A percentile compares a stretch with the other conserved stretches of the same genome.
Conservation (phyloP, 2,329 filamentous ascomycete genomes). For the Chaetothyriales sp. region DNA sequence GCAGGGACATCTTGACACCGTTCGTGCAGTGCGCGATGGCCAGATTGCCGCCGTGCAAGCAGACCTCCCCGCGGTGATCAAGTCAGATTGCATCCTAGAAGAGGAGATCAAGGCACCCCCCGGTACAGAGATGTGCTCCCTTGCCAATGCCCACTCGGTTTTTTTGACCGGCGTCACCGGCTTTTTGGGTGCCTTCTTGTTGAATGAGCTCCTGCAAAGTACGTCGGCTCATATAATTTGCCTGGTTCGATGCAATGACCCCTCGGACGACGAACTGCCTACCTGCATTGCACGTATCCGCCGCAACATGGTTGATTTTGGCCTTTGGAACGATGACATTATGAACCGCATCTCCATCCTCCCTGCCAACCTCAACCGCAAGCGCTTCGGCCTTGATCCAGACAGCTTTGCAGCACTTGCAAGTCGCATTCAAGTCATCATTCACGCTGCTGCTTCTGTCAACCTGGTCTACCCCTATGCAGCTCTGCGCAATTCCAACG, state of each 20-base stretch:
- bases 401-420: constrained; percentile 54
- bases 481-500: constrained; percentile 58
- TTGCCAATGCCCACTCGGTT: constrained; percentile 54
- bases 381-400: constrained; percentile 53
- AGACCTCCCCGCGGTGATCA: constrained; percentile 56
- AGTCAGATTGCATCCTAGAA: constrained; percentile 52
- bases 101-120: constrained; percentile 50
- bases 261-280: constrained; percentile 48
- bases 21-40: constrained; percentile 57
- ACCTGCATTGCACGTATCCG: constrained; percentile 60
- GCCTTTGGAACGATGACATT: constrained; percentile 62
- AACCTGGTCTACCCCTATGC: constrained; percentile 69
- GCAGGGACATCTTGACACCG: constrained; percentile 56
- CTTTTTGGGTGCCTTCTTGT: constrained; percentile 61
- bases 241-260: constrained; percentile 58
- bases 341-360: constrained; percentile 66
- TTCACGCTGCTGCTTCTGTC: constrained; percentile 66
- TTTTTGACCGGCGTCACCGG: constrained; percentile 64
- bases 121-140: constrained; percentile 40
- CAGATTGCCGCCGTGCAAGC: constrained; percentile 63
- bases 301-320: constrained; percentile 62
- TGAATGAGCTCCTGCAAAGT: constrained; percentile 53
- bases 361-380: constrained; percentile 57
- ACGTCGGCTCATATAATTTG: constrained; percentile 59
- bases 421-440: constrained; percentile 53